Base-by-base conservation (phyloP, 495 filamentous ascomycete genomes). In the Aspergillus bridgeri region DNA sequence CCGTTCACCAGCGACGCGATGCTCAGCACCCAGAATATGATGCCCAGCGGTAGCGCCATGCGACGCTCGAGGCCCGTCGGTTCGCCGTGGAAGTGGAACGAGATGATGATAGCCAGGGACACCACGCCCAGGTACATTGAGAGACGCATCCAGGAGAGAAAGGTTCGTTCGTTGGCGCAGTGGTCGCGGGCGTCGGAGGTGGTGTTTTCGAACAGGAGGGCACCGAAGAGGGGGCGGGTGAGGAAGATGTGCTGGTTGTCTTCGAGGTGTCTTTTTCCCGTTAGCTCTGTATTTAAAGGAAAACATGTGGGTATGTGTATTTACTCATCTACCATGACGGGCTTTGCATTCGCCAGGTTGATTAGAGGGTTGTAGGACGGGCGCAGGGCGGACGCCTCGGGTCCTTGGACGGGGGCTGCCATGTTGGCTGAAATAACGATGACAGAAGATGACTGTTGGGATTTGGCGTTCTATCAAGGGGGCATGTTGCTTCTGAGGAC, bases 131-230 rank as follows among this genome's bases (percentile, higher is more conserved):
- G 88, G 76, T 96, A 96, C 64, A 97, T 83, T 18, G 89, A 87
- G 5, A 98, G 83, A 3, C 94, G 86, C 5, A 98, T 86, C 83
- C 92, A 97, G 19, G 95, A 97, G 51, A 98, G 87, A 67, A 98
- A 98, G 19, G 89, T 83, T 46, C 81, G 78, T 61, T 83, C 81
- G 51, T 81, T 82, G 25, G 81, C 81, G 61, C 75, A 79, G 70
- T 82, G 80, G 58, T 83, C 80, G 33, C 94, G 86, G 20, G 92
- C 93, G 73, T 99, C 95, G 53, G 89, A 92, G 54, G 83, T 81
- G 45, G 83, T 78, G 62, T 99, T 99, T 58, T 93, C 87, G 73
- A 99, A 96, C 42, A 99, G 80, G 17, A 98, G 79, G 0, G 90
- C 83, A 6, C 88, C 90, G 38, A 92, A 69, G 3, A 88, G 70